Percentiles rank a stretch among this genome's conserved stretches.
These are phyloP conservation scores for Cladosporium sp. DNA, from an alignment of 2,329 filamentous ascomycete species.

Conservation along the genomic window DNA sequence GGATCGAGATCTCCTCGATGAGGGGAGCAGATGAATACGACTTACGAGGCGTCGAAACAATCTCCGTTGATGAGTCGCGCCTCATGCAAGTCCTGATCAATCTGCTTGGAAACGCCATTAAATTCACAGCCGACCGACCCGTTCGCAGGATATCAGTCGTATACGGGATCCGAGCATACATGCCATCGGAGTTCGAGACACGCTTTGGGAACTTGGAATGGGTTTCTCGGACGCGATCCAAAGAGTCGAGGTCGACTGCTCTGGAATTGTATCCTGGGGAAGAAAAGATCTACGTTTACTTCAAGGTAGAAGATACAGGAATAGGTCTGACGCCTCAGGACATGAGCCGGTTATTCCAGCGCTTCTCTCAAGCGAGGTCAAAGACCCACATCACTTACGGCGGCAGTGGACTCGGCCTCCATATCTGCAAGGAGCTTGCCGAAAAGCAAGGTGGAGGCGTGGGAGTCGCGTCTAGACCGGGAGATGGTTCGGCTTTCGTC, in stretches of 20 bases:
- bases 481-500: conserved; percentile 60
- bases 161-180: not conserved
- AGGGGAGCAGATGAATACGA: not conserved
- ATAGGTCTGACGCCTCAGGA: conserved; percentile 37
- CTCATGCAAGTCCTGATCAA: conserved; percentile 37
- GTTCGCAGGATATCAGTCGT: conserved; percentile 34
- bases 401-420: conserved; percentile 65
- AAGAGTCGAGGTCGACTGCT: not conserved
- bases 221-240: not conserved
- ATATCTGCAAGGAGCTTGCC: conserved; percentile 63
- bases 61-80: conserved; percentile 24
- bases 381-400: conserved; percentile 67
- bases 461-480: conserved; percentile 57
- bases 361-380: conserved; percentile 65
- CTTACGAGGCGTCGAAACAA: conserved; percentile 28
- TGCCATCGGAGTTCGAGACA: not conserved
- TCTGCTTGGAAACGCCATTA: conserved; percentile 44
- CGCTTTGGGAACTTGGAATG: not conserved
- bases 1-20: conserved; percentile 19
- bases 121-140: conserved; percentile 39
- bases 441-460: conserved; percentile 69
- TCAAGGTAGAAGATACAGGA: conserved; percentile 38
- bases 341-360: conserved; percentile 55
- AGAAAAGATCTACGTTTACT: conserved; percentile 21
- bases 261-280: not conserved